These are phyloP conservation scores for Haematococcus sp. DNA, from an alignment of 139 green algal genomes.

Conservation along the genomic window DNA sequence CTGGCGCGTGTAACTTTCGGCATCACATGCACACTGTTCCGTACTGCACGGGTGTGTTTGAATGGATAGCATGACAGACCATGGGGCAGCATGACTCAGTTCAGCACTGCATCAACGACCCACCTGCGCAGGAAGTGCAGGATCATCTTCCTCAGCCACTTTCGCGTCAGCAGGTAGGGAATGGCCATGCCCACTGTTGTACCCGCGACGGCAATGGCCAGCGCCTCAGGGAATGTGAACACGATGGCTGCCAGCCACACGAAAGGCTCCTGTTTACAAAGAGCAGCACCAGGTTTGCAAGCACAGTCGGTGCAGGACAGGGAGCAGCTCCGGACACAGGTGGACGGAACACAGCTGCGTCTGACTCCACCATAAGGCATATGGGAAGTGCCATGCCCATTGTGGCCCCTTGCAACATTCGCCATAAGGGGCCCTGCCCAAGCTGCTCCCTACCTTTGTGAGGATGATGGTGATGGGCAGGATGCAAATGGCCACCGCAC, in stretches of 20 bases:
- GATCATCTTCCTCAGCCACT: background rate
- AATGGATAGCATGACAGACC: background rate
- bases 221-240: slow-evolving; percentile 1
- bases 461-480: slow-evolving; percentile 6
- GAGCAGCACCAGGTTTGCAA: no score
- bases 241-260: slow-evolving; percentile 1
- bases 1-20: no score
- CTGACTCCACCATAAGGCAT: no score
- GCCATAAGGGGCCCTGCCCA: no score
- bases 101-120: background rate
- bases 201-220: background rate
- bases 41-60: no score
- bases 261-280: background rate
- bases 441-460: background rate
- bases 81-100: background rate
- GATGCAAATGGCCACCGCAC: background rate
- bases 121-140: slow-evolving; percentile 4
- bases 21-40: no score
- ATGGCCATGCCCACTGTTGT: slow-evolving; percentile 1
- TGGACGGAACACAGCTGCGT: no score
- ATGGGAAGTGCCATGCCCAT: no score
- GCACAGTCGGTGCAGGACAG: no score
- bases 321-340: no score
- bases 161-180: background rate
- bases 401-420: no score